phyloP scores from a whole-genome alignment of 1,284 basidiomycete genomes.

The Ustilago trichophora region DNA sequence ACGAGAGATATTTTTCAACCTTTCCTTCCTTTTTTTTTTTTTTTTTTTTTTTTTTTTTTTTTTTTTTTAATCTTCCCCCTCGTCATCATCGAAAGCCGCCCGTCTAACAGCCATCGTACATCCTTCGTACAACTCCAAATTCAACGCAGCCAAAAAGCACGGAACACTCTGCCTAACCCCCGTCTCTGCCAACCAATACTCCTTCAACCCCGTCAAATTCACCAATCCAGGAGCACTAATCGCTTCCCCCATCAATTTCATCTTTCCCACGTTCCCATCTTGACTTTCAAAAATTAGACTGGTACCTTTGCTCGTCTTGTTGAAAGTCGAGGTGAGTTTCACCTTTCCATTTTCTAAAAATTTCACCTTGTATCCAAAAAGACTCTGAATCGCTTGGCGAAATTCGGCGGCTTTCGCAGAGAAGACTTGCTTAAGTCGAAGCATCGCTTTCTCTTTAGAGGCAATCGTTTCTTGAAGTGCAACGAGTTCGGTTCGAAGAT shows the following conservation, averaged over 20 bases:
- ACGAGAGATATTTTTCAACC: too few relatives aligned
- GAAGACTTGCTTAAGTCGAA: conserved; percentile 77
- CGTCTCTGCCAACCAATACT: conserved; percentile 69
- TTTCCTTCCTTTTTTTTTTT: too few relatives aligned
- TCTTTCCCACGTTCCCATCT: conserved; percentile 69
- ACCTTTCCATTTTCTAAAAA: conserved; percentile 85
- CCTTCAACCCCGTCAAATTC: conserved; percentile 58
- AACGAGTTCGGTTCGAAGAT: conserved; percentile 73
- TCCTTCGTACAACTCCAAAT: conserved; percentile 68
- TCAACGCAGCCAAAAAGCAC: conserved; percentile 70
- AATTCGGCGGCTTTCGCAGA: conserved; percentile 80
- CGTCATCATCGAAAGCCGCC: conserved; percentile 9
- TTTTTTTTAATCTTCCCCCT: conserved; percentile 12
- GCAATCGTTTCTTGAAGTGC: conserved; percentile 71
- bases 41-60: too few relatives aligned
- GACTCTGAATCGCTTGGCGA: conserved; percentile 78
- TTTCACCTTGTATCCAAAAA: conserved; percentile 83
- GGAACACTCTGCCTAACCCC: conserved; percentile 69
- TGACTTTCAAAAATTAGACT: conserved; percentile 69
- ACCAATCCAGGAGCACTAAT: conserved; percentile 40
- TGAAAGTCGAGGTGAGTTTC: conserved; percentile 80
- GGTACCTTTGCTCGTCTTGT: conserved; percentile 68
- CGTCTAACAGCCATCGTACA: conserved; percentile 42
- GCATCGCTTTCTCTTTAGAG: conserved; percentile 76
- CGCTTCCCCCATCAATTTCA: conserved; percentile 69